phyloP scores from a whole-genome alignment of 306 rosid species.

The Begonia fuchsioides region DNA sequence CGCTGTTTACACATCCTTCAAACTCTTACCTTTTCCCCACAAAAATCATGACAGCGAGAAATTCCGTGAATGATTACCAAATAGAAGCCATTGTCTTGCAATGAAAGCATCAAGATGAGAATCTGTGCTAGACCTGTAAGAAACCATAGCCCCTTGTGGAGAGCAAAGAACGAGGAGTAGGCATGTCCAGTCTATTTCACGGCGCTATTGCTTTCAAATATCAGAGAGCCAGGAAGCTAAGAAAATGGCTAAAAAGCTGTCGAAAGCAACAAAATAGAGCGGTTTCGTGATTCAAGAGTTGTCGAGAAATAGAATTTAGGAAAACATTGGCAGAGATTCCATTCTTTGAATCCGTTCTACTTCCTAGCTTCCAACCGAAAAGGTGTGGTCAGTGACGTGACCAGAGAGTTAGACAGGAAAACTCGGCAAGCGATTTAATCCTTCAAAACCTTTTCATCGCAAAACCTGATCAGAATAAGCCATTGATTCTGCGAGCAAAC shows the following conservation, averaged over 20 bases:
- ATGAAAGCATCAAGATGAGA: neutral
- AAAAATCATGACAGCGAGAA: no score
- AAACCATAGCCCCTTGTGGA: neutral
- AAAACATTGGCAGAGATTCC: neutral
- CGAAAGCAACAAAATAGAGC: no score
- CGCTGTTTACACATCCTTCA: constrained; percentile 5
- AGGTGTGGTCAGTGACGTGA: constrained; percentile 23
- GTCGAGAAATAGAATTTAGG: neutral
- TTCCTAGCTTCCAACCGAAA: constrained; percentile 19
- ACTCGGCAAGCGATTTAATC: neutral
- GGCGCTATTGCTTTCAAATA: no score
- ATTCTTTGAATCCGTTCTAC: constrained; percentile 15
- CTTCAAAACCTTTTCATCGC: constrained; percentile 7
- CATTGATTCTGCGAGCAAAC: no score
- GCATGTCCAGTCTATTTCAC: no score
- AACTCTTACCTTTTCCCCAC: constrained; percentile 3
- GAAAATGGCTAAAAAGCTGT: no score
- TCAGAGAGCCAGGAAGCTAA: no score
- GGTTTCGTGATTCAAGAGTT: no score
- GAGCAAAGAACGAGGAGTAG: neutral
- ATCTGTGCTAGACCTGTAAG: neutral
- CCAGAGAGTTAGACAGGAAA: constrained; percentile 1
- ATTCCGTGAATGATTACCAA: no score
- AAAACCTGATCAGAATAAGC: constrained; percentile 15
- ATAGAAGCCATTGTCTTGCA: constrained; percentile 2